Percentiles rank a stretch among this genome's conserved stretches.
Evolutionary conservation across 352 stramenopile genomes (phyloP).

Genomic region (Phytophthora nicotianae): DNA sequence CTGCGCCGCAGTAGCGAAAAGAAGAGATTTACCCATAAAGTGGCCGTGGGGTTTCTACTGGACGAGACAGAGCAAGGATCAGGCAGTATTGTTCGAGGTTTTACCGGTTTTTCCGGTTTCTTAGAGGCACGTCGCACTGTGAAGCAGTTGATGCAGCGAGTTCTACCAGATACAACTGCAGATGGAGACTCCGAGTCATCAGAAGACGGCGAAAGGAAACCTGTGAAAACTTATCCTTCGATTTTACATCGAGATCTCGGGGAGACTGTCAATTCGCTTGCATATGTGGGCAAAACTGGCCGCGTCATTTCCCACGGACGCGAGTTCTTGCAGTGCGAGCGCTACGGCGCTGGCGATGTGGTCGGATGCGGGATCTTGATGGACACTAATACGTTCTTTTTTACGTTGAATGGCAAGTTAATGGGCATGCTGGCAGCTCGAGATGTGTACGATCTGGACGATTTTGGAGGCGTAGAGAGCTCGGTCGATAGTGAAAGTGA

Average conservation of each 20-base stretch:
- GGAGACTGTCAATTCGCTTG: slow-evolving; percentile 43
- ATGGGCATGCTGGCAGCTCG: slow-evolving; percentile 49
- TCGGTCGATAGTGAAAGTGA: slow-evolving; percentile 17
- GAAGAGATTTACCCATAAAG: slow-evolving; percentile 49
- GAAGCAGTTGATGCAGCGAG: slow-evolving; percentile 35
- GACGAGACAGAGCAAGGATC: slow-evolving; percentile 21
- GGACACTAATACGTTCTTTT: slow-evolving; percentile 74
- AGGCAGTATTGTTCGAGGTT: slow-evolving; percentile 1
- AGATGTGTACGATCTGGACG: slow-evolving; percentile 58
- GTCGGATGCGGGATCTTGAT: slow-evolving; percentile 64
- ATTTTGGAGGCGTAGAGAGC: slow-evolving; percentile 32
- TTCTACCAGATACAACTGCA: slow-evolving; percentile 18
- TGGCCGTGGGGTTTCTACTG: slow-evolving; percentile 57
- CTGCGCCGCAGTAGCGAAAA: slow-evolving; percentile 35
- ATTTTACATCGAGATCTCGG: slow-evolving; percentile 51
- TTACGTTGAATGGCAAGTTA: slow-evolving; percentile 65
- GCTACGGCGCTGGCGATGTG: slow-evolving; percentile 57
- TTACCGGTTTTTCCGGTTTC: slow-evolving; percentile 11
- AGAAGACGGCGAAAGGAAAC: slow-evolving; percentile 19
- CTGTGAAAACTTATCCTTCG: slow-evolving; percentile 8
- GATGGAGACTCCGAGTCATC: slow-evolving; percentile 12
- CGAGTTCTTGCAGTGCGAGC: slow-evolving; percentile 53
- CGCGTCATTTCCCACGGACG: slow-evolving; percentile 54
- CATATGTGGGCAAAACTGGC: slow-evolving; percentile 62
- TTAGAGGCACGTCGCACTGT: slow-evolving; percentile 28